These are phyloP conservation scores for Nannochloropsis oceanica DNA, from an alignment of 108 stramenopile species.

Conservation along the genomic window DNA sequence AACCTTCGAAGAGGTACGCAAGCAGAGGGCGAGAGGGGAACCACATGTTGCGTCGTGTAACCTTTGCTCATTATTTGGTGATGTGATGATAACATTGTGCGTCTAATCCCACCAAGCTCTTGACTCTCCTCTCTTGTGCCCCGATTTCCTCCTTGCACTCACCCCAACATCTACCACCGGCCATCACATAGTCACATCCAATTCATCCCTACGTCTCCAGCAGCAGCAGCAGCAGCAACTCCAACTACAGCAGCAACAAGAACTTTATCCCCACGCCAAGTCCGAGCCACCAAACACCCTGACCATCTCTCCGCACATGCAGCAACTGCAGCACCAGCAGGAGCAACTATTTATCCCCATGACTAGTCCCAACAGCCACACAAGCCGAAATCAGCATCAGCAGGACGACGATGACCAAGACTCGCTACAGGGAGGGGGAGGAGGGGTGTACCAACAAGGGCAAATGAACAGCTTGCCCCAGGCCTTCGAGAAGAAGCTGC, in stretches of 20 bases:
- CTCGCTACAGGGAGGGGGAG: neutral
- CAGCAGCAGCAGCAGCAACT: neutral
- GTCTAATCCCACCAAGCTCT: no score
- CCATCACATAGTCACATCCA: neutral
- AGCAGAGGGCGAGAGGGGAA: no score
- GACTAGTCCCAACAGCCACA: neutral
- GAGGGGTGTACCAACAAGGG: neutral
- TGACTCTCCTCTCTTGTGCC: no score
- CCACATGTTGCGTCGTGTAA: no score
- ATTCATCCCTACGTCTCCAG: neutral
- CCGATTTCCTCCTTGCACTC: no score
- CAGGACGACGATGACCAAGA: neutral
- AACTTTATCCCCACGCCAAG: no score
- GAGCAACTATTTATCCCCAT: no score
- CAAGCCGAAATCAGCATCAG: neutral
- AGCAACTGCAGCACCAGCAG: neutral
- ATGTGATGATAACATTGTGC: no score
- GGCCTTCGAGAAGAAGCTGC: conserved; percentile 51
- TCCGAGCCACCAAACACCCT: no score
- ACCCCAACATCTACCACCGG: no score
- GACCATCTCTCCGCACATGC: neutral
- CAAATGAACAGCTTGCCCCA: neutral
- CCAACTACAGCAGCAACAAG: neutral
- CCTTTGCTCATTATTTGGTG: no score
- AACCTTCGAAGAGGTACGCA: neutral